Evolutionary conservation across 2,329 filamentous ascomycete genomes (phyloP), one percentile per base, ranked within the genome.

Genomic region (Basipetospora chlamydospora): DNA sequence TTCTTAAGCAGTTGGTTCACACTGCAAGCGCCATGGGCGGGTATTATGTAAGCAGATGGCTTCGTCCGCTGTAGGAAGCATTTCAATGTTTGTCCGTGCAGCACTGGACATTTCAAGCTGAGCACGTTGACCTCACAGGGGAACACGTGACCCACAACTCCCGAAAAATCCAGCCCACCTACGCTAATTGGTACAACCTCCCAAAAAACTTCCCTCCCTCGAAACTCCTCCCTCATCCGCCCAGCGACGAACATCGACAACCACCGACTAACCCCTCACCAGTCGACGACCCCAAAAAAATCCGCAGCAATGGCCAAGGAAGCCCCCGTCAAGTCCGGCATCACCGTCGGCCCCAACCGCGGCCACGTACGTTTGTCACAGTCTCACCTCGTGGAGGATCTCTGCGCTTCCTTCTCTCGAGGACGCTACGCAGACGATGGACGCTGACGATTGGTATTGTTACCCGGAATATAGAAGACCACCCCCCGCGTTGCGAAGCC

Each of bases 371-470:
- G 68, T 63, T 36, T 37, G 54, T 57, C 56, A 55, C 57, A 59
- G 67, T 78, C 73, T 78, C 73, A 77, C 72, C 73, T 78, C 73
- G 69, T 77, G 73, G 73, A 78, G 73, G 72, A 78, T 78, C 70
- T 71, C 73, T 74, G 71, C 70, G 15, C 39, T 41, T 41, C 46
- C 38, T 44, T 49, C 50, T 30, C 35, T 36, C 21, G 26, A 37
- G 28, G 35, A 37, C 23, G 35, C 26, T 30, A 29, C 28, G 67
- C 66, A 70, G 67, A 70, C 57, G 69, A 73, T 75, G 72, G 72
- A 77, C 72, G 62, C 60, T 69, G 66, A 69, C 66, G 64, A 60
- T 63, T 47, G 51, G 47, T 55, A 51, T 54, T 28, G 28, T 28
- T 22, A 22, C 42, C 44, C 47, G 44, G 40, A 49, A 44, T 64